Conservation (phyloP, 2,329 filamentous ascomycete species). For the Cladosporium sphaerospermum region DNA sequence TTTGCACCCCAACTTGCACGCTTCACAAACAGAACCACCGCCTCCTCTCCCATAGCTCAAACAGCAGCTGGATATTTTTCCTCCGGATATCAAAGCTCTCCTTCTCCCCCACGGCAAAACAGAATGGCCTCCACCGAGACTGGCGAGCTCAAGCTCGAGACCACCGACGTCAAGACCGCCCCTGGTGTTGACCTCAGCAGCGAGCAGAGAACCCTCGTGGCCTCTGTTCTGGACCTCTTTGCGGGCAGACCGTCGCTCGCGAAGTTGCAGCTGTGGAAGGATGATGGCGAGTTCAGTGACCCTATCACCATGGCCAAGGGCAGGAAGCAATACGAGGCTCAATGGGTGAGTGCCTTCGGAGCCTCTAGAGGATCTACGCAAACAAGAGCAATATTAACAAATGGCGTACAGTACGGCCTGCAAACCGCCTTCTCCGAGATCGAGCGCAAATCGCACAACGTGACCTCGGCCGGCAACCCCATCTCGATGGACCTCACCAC, state of each 20-base stretch:
- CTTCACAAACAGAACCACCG: constrained; percentile 4
- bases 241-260: constrained; percentile 53
- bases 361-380: not conserved
- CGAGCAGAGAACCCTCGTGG: constrained; percentile 50
- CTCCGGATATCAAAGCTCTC: not conserved
- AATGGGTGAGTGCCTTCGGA: constrained; percentile 33
- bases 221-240: constrained; percentile 57
- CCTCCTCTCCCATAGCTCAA: not conserved
- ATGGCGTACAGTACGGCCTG: constrained; percentile 47
- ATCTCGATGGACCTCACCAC: constrained; percentile 52
- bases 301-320: constrained; percentile 53
- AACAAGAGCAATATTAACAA: not conserved
- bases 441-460: constrained; percentile 48
- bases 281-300: constrained; percentile 53
- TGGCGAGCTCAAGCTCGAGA: constrained; percentile 44
- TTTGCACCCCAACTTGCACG: constrained; percentile 11
- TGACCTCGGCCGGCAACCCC: constrained; percentile 52
- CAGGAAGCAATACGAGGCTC: constrained; percentile 46
- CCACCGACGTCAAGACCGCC: constrained; percentile 48
- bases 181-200: constrained; percentile 46
- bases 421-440: constrained; percentile 54
- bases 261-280: constrained; percentile 55
- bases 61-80: constrained; percentile 2
- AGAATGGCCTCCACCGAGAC: constrained; percentile 21
- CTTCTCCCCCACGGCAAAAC: not conserved